Conservation (phyloP, 192 early-diverging fungal genomes). For the Entophlyctis luteolus region DNA sequence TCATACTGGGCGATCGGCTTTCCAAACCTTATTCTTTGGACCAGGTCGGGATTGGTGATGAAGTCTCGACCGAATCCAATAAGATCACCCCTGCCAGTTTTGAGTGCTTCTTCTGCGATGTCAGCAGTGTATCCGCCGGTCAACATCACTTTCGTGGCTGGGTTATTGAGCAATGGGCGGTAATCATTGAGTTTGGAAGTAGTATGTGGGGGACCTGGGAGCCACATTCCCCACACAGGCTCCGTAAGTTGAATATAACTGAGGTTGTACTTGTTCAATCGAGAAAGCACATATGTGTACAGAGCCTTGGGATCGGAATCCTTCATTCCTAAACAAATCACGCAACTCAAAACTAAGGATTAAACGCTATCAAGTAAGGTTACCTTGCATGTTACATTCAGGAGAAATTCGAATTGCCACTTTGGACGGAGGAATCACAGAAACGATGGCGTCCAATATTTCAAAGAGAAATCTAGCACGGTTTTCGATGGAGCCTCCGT, state of each 20-base stretch:
- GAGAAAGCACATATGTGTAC: slow-evolving; percentile 34
- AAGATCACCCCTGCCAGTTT: slow-evolving; percentile 34
- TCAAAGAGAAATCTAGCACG: slow-evolving; percentile 74
- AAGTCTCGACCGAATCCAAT: slow-evolving; percentile 44
- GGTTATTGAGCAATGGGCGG: slow-evolving; percentile 5
- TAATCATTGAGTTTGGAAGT: slow-evolving; percentile 25
- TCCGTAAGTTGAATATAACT: slow-evolving; percentile 40
- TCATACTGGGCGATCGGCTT: slow-evolving; percentile 30
- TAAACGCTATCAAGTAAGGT: too few relatives aligned
- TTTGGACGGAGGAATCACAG: slow-evolving; percentile 32
- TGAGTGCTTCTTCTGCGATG: slow-evolving; percentile 31
- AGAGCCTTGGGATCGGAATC: slow-evolving; percentile 9
- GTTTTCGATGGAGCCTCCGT: slow-evolving; percentile 89
- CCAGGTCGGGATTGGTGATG: slow-evolving; percentile 52
- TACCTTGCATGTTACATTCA: slow-evolving; percentile 24
- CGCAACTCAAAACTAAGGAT: too few relatives aligned
- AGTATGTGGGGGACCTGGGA: slow-evolving; percentile 27
- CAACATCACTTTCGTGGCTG: slow-evolving; percentile 31
- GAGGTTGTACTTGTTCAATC: slow-evolving; percentile 29
- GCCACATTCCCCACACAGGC: slow-evolving; percentile 33
- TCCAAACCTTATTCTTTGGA: slow-evolving; percentile 31
- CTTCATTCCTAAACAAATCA: slow-evolving; percentile 17
- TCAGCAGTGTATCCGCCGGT: slow-evolving; percentile 41
- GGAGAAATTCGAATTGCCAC: slow-evolving; percentile 44
- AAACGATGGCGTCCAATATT: slow-evolving; percentile 38